Evolutionary conservation across 176 grass and related monocot genomes (phyloP).

Genomic region (Oryza glaberrima): DNA sequence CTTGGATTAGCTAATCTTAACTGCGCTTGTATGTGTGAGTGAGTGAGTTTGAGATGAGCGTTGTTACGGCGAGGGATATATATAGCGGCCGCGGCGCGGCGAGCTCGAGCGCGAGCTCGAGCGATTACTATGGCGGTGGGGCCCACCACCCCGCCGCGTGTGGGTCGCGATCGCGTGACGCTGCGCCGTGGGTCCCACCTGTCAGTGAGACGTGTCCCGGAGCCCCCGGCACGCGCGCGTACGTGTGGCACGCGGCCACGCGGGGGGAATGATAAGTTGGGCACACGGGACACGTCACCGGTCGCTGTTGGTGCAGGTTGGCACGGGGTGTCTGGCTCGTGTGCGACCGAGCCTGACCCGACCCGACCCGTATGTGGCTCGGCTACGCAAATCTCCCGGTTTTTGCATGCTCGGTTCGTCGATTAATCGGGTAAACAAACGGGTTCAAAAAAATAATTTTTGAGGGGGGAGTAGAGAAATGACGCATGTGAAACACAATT

Average conservation of each 20-base stretch:
- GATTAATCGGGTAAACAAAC: neutral
- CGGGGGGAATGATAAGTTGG: neutral
- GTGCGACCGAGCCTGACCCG: neutral
- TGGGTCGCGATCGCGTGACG: neutral
- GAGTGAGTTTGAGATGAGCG: neutral
- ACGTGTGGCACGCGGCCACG: neutral
- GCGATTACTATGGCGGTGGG: no score
- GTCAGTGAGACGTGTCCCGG: neutral
- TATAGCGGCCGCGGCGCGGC: neutral
- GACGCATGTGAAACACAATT: neutral
- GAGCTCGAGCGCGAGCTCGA: neutral
- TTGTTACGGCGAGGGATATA: neutral
- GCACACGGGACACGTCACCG: slow-evolving; percentile 11
- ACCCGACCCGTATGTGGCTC: neutral
- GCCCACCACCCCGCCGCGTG: no score
- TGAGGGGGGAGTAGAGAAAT: neutral
- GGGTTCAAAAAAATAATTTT: neutral
- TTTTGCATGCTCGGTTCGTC: neutral
- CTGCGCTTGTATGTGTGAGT: no score
- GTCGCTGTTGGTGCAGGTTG: slow-evolving; percentile 10
- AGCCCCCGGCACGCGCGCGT: neutral
- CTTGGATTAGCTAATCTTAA: neutral
- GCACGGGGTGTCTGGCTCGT: slow-evolving; percentile 4
- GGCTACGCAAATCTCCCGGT: neutral
- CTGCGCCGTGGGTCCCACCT: neutral